Evolutionary conservation across 257 asterid genomes (phyloP), one percentile per base, ranked within the genome.

Genomic region (Echites panduratus): DNA sequence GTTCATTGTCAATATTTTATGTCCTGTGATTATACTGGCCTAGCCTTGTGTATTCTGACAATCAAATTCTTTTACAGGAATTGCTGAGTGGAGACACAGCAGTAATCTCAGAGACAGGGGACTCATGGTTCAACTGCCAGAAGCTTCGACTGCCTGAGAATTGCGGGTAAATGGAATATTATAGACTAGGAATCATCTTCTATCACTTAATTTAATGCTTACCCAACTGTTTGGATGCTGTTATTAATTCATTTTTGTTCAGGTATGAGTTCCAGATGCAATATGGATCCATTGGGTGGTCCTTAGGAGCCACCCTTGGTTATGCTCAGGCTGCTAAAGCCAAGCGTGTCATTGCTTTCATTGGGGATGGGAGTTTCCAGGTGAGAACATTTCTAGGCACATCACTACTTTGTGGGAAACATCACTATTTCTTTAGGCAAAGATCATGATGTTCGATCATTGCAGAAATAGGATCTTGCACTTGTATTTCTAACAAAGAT

Each of bases 341-440:
- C 35, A 76, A 80, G 65, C 83, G 83, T 16, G 66, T 76, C 56
- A 68, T 80, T 50, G 76, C 83, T 61, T 80, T 80, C 76, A 80
- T 80, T 14, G 83, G 83, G 43, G 83, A 80, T 66, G 83, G 83
- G 43, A 80, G 83, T 73, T 80, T 80, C 76, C 83, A 80, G 80
- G 83, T 80, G 47, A 61, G 78, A 41, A 65, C 24, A 75, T 54
- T 40, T 40, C n/a, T 27, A 52, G 35, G 20, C 7, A 14, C 56
- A n/a, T 17, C 11, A 32, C 38, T 58, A 61, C 62, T 35, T 44
- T 2, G 43, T 17, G 19, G 35, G 9, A 35, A 13, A 43, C 26
- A 13, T 40, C 9, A 17, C 10, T 4, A 38, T 54, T 20, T 57
- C n/a, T 62, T 43, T 11, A 8, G 52, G 38, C 19, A 8, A 19